A percentile compares a stretch with the other conserved stretches of the same genome.
phyloP scores from a whole-genome alignment of 805 yeast species.

The Lachancea meyersii region DNA sequence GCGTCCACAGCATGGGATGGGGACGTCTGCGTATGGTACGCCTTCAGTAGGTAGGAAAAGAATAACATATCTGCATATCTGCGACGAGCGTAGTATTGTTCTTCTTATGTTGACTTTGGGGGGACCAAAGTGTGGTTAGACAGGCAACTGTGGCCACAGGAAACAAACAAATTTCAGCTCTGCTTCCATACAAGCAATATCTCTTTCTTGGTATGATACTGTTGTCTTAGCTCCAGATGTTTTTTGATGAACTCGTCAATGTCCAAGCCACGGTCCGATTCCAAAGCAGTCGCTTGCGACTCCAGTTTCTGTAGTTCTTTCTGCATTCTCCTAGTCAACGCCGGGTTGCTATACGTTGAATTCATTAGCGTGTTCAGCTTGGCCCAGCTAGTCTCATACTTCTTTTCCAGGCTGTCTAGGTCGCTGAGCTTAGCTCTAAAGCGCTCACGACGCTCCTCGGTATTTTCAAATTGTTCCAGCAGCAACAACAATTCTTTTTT shows the following conservation, averaged over 20 bases:
- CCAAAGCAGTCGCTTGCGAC: constrained; percentile 14
- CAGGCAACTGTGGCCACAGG: too few relatives aligned
- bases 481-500: constrained; percentile 18
- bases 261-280: constrained; percentile 24
- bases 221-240: constrained; percentile 38
- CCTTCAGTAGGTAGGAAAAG: constrained; percentile 22
- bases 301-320: constrained; percentile 31
- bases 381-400: constrained; percentile 35
- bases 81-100: constrained; percentile 43
- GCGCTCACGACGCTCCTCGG: constrained; percentile 23
- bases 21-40: constrained; percentile 85
- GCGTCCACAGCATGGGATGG: constrained; percentile 97
- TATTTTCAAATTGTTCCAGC: constrained; percentile 17
- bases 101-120: too few relatives aligned
- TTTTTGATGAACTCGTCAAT: constrained; percentile 36
- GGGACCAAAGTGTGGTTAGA: too few relatives aligned
- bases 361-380: constrained; percentile 33
- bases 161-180: too few relatives aligned
- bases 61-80: background rate
- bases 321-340: constrained; percentile 30
- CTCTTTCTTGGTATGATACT: constrained; percentile 42
- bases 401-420: constrained; percentile 25
- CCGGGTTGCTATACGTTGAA: constrained; percentile 35
- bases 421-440: constrained; percentile 26
- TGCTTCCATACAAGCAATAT: too few relatives aligned